Conservation (phyloP, 2,329 filamentous ascomycete species). For the Gaeumannomyces tritici region DNA sequence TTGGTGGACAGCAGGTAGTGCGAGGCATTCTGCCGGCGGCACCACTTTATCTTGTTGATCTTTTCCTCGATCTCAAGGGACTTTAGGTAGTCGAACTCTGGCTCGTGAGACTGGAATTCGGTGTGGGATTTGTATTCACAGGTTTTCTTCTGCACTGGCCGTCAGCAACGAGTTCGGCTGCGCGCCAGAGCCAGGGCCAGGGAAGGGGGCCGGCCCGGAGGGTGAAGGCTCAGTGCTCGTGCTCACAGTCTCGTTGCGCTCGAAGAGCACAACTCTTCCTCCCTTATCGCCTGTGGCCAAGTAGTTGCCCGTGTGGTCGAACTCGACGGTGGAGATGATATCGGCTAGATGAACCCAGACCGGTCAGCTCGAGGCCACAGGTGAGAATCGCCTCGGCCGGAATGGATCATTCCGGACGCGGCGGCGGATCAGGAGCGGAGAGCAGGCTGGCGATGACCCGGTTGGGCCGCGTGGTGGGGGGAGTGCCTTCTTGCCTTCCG, state of each 20-base stretch:
- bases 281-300: slow-evolving; percentile 86
- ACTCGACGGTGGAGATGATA: slow-evolving; percentile 87
- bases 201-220: no score
- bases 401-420: no score
- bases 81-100: slow-evolving; percentile 98
- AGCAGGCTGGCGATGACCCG: background rate
- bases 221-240: background rate
- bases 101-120: slow-evolving; percentile 98
- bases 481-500: slow-evolving; percentile 60
- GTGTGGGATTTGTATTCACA: slow-evolving; percentile 99
- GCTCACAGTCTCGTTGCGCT: slow-evolving; percentile 89
- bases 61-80: slow-evolving; percentile 99
- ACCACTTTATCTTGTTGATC: slow-evolving; percentile 99
- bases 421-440: background rate
- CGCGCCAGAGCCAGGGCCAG: background rate
- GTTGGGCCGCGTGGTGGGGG: slow-evolving; percentile 3
- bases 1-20: slow-evolving; percentile 98
- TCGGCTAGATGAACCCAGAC: slow-evolving; percentile 47
- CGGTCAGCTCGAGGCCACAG: background rate
- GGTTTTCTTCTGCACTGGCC: slow-evolving; percentile 76
- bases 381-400: background rate
- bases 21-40: slow-evolving; percentile 91
- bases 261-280: slow-evolving; percentile 75
- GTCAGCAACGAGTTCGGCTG: slow-evolving; percentile 20
- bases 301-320: slow-evolving; percentile 85